phyloP scores from a whole-genome alignment of 2,329 filamentous ascomycete genomes.

The Diaporthe capsici region DNA sequence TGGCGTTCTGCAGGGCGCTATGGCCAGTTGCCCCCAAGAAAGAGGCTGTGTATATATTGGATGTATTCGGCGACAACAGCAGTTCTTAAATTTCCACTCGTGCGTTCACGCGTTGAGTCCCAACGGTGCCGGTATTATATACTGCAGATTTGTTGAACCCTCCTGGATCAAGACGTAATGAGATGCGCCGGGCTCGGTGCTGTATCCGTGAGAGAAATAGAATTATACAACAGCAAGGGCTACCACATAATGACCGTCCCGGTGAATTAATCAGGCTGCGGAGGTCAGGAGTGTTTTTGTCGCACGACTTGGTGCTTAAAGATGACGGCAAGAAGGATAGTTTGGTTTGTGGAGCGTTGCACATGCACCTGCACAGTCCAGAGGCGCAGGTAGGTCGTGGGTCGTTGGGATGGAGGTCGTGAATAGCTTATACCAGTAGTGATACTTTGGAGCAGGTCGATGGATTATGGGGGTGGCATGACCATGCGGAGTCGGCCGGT shows the following conservation, averaged over 20 bases:
- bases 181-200: constrained; percentile 11
- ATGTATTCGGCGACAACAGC: neutral
- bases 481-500: neutral
- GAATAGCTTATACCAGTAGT: constrained; percentile 18
- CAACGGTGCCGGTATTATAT: neutral
- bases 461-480: constrained; percentile 33
- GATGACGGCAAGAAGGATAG: constrained; percentile 14
- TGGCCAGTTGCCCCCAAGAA: neutral
- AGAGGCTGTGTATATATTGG: neutral
- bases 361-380: constrained; percentile 9
- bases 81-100: neutral
- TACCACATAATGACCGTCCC: constrained; percentile 28
- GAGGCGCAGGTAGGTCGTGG: neutral
- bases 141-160: neutral
- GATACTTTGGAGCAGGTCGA: neutral
- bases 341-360: neutral
- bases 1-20: constrained; percentile 3
- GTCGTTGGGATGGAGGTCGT: neutral
- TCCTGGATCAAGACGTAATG: neutral
- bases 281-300: neutral
- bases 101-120: neutral
- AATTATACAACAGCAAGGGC: neutral
- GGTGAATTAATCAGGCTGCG: neutral
- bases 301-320: neutral
- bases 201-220: neutral